Conservation (phyloP, 352 stramenopile species). For the Phytophthora lateralis region DNA sequence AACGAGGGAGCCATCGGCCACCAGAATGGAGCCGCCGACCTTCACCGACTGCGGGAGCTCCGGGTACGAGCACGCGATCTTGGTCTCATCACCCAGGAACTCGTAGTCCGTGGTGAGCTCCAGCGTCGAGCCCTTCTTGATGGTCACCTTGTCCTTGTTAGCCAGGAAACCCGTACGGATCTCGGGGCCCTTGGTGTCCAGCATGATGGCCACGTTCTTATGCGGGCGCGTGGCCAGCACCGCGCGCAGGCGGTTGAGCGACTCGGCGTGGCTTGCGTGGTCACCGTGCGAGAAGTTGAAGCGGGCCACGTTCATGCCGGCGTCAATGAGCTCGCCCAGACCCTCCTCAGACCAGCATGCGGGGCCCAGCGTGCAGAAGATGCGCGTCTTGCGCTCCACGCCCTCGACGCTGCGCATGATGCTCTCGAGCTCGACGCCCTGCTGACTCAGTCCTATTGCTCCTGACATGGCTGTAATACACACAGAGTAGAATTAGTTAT, state of each 20-base stretch:
- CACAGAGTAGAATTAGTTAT: constrained; percentile 8
- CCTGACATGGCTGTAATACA: constrained; percentile 33
- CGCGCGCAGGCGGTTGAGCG: constrained; percentile 55
- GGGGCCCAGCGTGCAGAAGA: constrained; percentile 88
- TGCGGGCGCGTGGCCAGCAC: constrained; percentile 61
- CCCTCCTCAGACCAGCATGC: constrained; percentile 92
- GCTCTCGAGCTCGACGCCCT: constrained; percentile 39
- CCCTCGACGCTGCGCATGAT: constrained; percentile 32
- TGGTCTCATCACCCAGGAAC: constrained; percentile 19
- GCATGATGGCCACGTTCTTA: constrained; percentile 90
- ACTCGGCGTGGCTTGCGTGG: constrained; percentile 73
- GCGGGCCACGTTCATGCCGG: constrained; percentile 96
- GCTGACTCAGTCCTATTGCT: constrained; percentile 34
- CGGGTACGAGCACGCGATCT: constrained; percentile 22
- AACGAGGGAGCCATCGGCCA: constrained; percentile 94
- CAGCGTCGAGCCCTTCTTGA: constrained; percentile 54
- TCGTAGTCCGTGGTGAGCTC: constrained; percentile 63
- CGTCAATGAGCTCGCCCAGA: constrained; percentile 84
- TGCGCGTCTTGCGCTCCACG: constrained; percentile 73
- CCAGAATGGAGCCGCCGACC: constrained; percentile 90
- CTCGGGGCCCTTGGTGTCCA: constrained; percentile 96
- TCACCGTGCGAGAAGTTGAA: constrained; percentile 99
- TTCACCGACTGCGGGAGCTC: constrained; percentile 20
- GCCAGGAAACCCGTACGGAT: constrained; percentile 90
- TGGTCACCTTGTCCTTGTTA: constrained; percentile 45